phyloP scores from a whole-genome alignment of 306 rosid genomes.

The Quercus wislizeni region DNA sequence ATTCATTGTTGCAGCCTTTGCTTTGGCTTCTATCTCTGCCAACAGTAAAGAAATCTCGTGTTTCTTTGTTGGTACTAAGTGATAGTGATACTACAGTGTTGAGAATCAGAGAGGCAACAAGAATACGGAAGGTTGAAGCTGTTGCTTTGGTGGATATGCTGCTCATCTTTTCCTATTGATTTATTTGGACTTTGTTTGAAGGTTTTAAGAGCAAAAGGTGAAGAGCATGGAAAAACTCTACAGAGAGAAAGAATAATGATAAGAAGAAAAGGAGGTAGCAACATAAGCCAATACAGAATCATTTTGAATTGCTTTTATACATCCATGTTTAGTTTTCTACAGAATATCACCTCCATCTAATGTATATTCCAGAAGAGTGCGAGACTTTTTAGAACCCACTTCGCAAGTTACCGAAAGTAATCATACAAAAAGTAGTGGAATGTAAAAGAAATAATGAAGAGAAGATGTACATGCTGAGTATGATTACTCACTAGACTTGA shows the following conservation, averaged over 20 bases:
- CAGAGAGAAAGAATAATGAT: neutral
- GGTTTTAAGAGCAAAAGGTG: constrained; percentile 3
- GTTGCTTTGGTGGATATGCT: constrained; percentile 10
- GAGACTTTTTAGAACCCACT: neutral
- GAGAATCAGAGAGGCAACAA: constrained; percentile 29
- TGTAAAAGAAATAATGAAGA: too few relatives aligned
- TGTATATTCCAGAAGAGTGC: neutral
- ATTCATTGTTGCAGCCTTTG: constrained; percentile 34
- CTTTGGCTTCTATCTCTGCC: constrained; percentile 4
- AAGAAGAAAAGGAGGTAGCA: neutral
- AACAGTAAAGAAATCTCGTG: neutral
- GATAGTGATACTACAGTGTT: constrained; percentile 16
- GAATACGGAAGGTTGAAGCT: constrained; percentile 29
- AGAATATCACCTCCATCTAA: too few relatives aligned
- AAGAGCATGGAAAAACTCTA: neutral
- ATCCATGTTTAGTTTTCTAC: neutral
- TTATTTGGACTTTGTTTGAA: neutral
- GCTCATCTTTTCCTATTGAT: constrained; percentile 31
- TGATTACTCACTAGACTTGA: too few relatives aligned
- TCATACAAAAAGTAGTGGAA: too few relatives aligned
- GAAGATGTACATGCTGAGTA: too few relatives aligned
- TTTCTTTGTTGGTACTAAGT: constrained; percentile 7
- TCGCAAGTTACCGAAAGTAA: too few relatives aligned
- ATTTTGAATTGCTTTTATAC: neutral
- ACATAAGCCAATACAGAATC: neutral